Base-by-base conservation (phyloP, 352 stramenopile genomes). In the Pythium volutum region DNA sequence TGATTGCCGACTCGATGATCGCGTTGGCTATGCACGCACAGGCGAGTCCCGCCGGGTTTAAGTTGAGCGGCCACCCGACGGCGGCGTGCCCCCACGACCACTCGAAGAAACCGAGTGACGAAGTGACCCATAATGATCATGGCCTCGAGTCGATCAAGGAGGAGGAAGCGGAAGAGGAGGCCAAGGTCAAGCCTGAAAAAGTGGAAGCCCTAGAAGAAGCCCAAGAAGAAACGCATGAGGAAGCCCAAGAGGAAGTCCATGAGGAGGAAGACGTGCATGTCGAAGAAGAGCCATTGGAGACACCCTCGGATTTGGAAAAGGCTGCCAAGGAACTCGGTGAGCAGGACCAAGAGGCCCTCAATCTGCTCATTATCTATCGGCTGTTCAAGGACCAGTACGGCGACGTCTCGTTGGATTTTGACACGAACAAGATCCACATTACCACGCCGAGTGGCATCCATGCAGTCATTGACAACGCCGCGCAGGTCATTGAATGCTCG, bases 1-100 rank as follows among this genome's bases (percentile, higher is more conserved):
- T 98, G 69, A 94, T 98, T 56, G 96, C 95, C 20, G 96, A 99
- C 80, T 97, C 93, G 18, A 77, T 98, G n/a, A 93, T 98, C 39
- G 93, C 91, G 18, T 73, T 98, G 14, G 83, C 97, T n/a, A 98
- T 98, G 89, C 95, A 98, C 62, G 88, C 84, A 2, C 81, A 94
- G 60, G 84, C 87, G 46, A 92, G 85, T 59, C 82, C 80, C 7
- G 84, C 82, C 23, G 87, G 81, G 42, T 93, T 95, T 63, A 93
- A 95, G 69, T 59, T 93, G 23, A 88, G 80, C 61, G 70, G 74
- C 9, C 81, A 93, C 56, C 81, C 81, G 20, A 89, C 70, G 0
- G 84, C 86, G 12, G 84, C 81, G 7, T 94, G 85, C 55, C 82
- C 78, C 1, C 86, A 96, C 33, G 79, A 95, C 49, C 84, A 95